These are phyloP conservation scores for Adenanthera pavonina DNA, from an alignment of 306 rosid genomes.

Conservation along the genomic window DNA sequence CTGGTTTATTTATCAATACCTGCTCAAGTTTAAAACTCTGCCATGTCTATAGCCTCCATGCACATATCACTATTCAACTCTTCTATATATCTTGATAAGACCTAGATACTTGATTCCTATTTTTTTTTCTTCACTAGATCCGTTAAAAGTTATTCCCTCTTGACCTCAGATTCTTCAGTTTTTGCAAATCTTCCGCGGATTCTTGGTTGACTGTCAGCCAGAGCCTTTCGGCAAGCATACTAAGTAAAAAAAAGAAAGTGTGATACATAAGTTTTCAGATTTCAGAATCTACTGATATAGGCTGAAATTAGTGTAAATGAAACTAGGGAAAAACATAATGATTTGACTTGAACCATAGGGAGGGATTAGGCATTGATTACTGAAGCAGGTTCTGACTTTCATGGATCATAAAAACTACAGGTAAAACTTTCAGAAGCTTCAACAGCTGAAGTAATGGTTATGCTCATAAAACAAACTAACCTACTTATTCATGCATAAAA, in stretches of 20 bases:
- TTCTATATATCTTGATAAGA: slow-evolving; percentile 45
- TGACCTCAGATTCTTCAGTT: slow-evolving; percentile 69
- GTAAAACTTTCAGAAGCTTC: neutral
- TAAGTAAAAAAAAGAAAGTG: neutral
- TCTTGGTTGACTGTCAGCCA: slow-evolving; percentile 98
- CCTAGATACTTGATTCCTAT: slow-evolving; percentile 53
- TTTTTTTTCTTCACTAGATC: slow-evolving; percentile 26
- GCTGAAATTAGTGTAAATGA: slow-evolving; percentile 10
- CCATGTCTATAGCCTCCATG: slow-evolving; percentile 30
- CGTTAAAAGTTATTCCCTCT: slow-evolving; percentile 58
- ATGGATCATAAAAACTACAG: neutral
- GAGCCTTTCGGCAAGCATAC: slow-evolving; percentile 99
- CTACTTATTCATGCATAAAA: neutral
- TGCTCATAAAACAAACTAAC: neutral
- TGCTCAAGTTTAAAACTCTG: slow-evolving; percentile 34
- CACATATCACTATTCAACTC: slow-evolving; percentile 32
- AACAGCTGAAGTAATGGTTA: neutral
- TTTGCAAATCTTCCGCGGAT: slow-evolving; percentile 98
- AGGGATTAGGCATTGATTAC: neutral
- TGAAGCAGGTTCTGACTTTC: neutral
- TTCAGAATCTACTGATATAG: slow-evolving; percentile 7
- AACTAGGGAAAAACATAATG: slow-evolving; percentile 11
- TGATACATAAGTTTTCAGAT: neutral
- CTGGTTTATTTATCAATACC: slow-evolving; percentile 46
- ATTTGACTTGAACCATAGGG: neutral